Conservation (phyloP, 139 green algal genomes). For the Volvox reticuliferus region DNA sequence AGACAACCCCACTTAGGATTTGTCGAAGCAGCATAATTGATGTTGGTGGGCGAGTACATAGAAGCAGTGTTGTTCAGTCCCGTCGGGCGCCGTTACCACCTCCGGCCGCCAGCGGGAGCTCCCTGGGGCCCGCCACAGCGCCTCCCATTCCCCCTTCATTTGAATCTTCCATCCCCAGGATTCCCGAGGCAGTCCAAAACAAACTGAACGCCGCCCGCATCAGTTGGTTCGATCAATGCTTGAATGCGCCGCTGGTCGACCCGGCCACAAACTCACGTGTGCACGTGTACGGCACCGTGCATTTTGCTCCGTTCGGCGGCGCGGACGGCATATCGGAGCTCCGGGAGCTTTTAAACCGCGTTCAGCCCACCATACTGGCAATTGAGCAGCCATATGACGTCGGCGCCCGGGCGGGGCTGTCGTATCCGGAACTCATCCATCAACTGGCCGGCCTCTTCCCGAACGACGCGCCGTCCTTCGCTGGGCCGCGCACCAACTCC, state of each 20-base stretch:
- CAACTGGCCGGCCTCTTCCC: not conserved
- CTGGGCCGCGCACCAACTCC: not conserved
- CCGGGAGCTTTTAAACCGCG: not conserved
- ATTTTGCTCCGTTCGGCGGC: constrained; percentile 29
- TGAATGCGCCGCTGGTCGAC: constrained; percentile 6
- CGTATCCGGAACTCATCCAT: constrained; percentile 7
- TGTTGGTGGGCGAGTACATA: too few relatives aligned
- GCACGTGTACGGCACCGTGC: constrained; percentile 6
- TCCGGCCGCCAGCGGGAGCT: not conserved
- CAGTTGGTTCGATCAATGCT: not conserved
- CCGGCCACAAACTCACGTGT: constrained; percentile 26
- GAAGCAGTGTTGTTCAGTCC: not conserved
- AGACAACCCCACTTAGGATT: too few relatives aligned
- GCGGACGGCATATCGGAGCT: not conserved
- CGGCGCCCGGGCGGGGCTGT: not conserved
- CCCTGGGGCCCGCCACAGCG: not conserved
- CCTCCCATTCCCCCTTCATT: not conserved
- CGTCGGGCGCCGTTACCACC: not conserved
- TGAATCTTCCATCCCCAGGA: not conserved
- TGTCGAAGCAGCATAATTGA: too few relatives aligned
- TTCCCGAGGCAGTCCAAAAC: not conserved
- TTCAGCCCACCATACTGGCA: constrained; percentile 8
- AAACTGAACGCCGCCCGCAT: not conserved
- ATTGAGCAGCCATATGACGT: constrained; percentile 41
- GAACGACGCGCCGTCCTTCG: not conserved